These are phyloP conservation scores for Jackrogersella minutella DNA, from an alignment of 495 filamentous ascomycete genomes.

Conservation along the genomic window DNA sequence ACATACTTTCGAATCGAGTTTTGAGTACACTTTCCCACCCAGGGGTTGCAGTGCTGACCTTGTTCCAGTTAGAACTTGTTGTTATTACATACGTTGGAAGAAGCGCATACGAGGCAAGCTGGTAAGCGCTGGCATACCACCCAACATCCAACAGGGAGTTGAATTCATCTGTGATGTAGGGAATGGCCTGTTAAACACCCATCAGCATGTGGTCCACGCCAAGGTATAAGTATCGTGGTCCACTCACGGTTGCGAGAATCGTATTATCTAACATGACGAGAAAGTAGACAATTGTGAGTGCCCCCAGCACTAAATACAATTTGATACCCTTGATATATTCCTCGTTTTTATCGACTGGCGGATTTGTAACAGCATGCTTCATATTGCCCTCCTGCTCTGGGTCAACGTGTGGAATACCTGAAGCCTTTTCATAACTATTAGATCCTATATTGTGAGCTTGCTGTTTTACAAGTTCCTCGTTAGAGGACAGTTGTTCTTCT, in stretches of 20 bases:
- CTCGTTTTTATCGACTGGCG: background rate
- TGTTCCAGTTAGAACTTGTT: background rate
- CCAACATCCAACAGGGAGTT: background rate
- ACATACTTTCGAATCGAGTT: background rate
- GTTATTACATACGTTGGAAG: background rate
- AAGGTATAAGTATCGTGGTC: background rate
- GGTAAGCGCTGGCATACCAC: constrained; percentile 3
- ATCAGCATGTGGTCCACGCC: background rate
- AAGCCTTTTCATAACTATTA: background rate
- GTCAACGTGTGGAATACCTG: too few species aligned
- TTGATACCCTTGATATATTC: background rate
- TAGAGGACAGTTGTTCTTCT: background rate
- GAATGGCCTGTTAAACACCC: background rate
- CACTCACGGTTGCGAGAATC: constrained; percentile 1
- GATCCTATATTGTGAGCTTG: background rate
- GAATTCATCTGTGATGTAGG: background rate
- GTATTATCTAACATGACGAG: background rate
- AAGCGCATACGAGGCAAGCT: background rate
- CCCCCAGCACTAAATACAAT: background rate
- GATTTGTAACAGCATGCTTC: background rate
- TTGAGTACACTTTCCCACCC: background rate
- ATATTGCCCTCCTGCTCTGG: background rate
- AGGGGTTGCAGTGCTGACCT: background rate
- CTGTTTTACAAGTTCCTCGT: background rate
- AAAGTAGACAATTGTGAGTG: background rate